Evolutionary conservation across 441 rosid species (phyloP), one percentile per base, ranked within the genome.

Genomic region (Biscutella laevigata): DNA sequence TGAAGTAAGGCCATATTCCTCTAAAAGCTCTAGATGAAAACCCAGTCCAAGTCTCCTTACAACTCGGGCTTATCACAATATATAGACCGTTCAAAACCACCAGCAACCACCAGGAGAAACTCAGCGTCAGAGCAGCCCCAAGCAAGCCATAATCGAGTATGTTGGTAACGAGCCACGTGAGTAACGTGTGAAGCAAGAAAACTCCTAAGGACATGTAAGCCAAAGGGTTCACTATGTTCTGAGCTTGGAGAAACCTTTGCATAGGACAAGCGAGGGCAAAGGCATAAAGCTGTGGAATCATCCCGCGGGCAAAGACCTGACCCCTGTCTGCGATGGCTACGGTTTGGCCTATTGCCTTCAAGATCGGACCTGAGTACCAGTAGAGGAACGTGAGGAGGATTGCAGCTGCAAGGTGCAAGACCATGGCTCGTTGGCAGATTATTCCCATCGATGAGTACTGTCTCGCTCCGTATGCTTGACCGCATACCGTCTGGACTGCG

Each of bases 181-280:
- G 79, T 10, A 83, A 69, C 29, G 66, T 50, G 67, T 91, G 98
- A 4, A 91, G 0, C 25, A 91, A 57, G 66, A 88, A 76, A 8
- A 88, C 96, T 16, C 77, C 91, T 42, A 85, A 67, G 0, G 96
- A 64, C 84, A 88, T 88, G 49, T 61, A 80, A 3, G 98, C 98
- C 59, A 92, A 51, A 26, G 96, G 96, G 65, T 92, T 88, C 0
- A 92, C 98, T 3, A 88, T 79, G 75, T 92, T 88, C 74, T 92
- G 96, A 9, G 98, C 98, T 47, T 92, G 98, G 16, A 92, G 84
- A 64, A 79, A 92, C 70, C 96, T 76, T 71, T 86, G 96, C 84
- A 88, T 69, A 0, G 96, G 98, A 46, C 96, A 88, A 37, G 83
- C 71, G 0, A 92, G 11, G 0, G 98, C 86, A 16, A 88, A 86